These are phyloP conservation scores for Dioscorea cayenensis DNA, from an alignment of 116 monocot genomes.

Conservation along the genomic window DNA sequence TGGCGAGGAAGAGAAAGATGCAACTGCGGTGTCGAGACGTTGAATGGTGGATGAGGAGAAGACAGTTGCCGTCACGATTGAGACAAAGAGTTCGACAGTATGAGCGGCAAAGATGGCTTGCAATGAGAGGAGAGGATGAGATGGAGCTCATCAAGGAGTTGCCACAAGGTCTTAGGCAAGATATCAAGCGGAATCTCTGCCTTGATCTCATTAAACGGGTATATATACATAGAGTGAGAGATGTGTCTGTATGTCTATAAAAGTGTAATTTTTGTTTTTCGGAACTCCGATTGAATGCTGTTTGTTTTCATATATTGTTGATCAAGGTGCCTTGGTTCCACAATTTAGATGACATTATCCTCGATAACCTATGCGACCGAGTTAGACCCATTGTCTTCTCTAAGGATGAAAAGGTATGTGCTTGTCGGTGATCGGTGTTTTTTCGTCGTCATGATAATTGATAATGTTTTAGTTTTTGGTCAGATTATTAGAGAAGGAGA, in stretches of 20 bases:
- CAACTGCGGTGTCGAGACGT: constrained; percentile 46
- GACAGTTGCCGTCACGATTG: constrained; percentile 44
- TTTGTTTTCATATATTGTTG: neutral
- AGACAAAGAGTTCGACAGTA: constrained; percentile 57
- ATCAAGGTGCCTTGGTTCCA: constrained; percentile 62
- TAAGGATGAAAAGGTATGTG: constrained; percentile 45
- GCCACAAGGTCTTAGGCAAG: constrained; percentile 66
- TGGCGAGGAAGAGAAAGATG: constrained; percentile 53
- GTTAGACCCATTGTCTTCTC: constrained; percentile 57
- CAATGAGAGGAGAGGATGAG: constrained; percentile 70
- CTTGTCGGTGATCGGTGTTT: neutral
- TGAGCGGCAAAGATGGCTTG: constrained; percentile 60
- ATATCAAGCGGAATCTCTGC: constrained; percentile 66
- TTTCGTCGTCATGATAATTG: neutral
- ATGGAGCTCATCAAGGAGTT: constrained; percentile 56
- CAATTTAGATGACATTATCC: constrained; percentile 53
- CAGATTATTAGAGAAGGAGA: constrained; percentile 84
- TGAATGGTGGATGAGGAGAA: constrained; percentile 76
- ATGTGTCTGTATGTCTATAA: too few relatives aligned
- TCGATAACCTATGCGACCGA: constrained; percentile 62
- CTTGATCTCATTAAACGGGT: constrained; percentile 64
- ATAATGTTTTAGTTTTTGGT: neutral
- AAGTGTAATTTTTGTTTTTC: too few relatives aligned
- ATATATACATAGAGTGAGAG: neutral
- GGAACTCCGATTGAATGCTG: too few relatives aligned